Conservation (phyloP, 768 basidiomycete genomes). For the Grammothele lineata region DNA sequence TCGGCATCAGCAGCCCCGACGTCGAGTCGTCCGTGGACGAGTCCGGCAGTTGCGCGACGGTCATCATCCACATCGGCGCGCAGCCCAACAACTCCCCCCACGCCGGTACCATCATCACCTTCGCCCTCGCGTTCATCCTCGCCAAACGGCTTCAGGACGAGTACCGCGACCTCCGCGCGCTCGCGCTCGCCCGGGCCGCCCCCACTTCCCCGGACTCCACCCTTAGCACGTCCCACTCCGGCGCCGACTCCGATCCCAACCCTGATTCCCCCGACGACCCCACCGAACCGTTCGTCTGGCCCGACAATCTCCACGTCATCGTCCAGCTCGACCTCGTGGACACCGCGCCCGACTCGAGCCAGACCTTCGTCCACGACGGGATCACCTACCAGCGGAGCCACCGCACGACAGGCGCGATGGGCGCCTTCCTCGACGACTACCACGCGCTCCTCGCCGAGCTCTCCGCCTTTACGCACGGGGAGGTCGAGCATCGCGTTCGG, state of each 20-base stretch:
- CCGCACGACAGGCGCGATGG: constrained; percentile 3
- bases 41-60: neutral
- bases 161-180: constrained; percentile 5
- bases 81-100: constrained; percentile 33
- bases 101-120: constrained; percentile 26
- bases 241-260: no score
- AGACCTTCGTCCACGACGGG: constrained; percentile 9
- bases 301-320: constrained; percentile 4
- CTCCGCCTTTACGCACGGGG: no score
- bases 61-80: constrained; percentile 25
- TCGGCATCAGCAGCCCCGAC: neutral
- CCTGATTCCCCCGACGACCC: no score
- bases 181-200: neutral
- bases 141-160: constrained; percentile 17
- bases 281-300: no score
- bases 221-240: no score
- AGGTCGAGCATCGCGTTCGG: no score
- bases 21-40: no score
- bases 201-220: no score
- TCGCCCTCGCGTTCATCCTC: constrained; percentile 25
- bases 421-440: no score
- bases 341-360: constrained; percentile 21
- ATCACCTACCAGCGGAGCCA: constrained; percentile 10
- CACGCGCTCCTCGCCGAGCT: no score
- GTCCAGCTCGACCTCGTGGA: constrained; percentile 28